Base-by-base conservation (phyloP, 2,329 filamentous ascomycete genomes). In the Cyclaneusma minus region DNA sequence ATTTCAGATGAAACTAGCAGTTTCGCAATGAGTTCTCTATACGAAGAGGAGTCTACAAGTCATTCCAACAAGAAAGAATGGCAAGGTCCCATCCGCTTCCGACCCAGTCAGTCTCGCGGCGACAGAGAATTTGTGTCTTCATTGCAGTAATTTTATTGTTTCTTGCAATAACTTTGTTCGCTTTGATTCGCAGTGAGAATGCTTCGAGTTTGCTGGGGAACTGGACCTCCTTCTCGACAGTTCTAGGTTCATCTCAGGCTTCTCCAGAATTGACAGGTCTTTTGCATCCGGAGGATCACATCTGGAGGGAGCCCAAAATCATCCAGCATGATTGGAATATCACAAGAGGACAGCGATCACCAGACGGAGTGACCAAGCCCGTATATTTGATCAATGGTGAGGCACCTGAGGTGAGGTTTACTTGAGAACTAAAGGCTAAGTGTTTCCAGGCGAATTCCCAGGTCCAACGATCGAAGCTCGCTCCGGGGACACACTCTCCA, bases 361-460 rank as follows among this genome's bases (percentile, higher is more conserved):
- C 59, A 5, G 61, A 68, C 37, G 62, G 63, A 0, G 62, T 67
- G 2, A 33, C 45, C n/a, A 64, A 63, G 35, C 35, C 38, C 1
- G 49, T 65, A 3, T 61, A 60, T 37, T 43, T 62, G 3, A 54
- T 68, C 31, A 67, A 68, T 34, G 53, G 54, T 22, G 20, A 17
- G 12, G 11, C 19, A 17, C 14, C 33, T 27, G 22, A 4, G 20
- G 14, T 8, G 14, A 14, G 4, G 19, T 20, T n/a, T 20, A 20
- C 8, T n/a, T 20, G 18, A 8, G 8, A 8, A n/a, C 18, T 20
- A 20, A 20, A 8, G n/a, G n/a, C n/a, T 8, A 8, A 8, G 18
- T 20, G n/a, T n/a, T 21, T 20, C 14, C 26, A 53, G 51, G 37
- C 14, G 32, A 45, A 1, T 62, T 63, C 30, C 60, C 60, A 2